Base-by-base conservation (phyloP, 768 basidiomycete genomes). In the Mycena vitilis region DNA sequence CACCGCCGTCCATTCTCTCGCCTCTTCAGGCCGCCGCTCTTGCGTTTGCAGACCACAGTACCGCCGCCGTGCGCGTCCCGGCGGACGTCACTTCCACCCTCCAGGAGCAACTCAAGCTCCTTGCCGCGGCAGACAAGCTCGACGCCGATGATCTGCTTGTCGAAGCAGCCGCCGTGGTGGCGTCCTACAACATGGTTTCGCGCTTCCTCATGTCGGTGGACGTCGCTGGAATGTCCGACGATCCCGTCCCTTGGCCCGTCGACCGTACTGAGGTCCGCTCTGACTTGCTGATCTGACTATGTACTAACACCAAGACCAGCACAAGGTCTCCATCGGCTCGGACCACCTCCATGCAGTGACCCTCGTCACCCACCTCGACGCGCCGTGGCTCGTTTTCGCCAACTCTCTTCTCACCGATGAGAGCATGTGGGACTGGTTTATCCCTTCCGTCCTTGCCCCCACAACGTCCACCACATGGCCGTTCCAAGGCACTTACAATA, bases 141-240 rank as follows among this genome's bases (percentile, higher is more conserved):
- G 55, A 71, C 25, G 75, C 78, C 0, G 80, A 87, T 52, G 84
- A 84, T 74, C 69, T 87, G 10, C 80, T 89, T 45, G 85, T 88
- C 44, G 90, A 91, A 73, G 86, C 84, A 22, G 81, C 84, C 0
- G 81, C 86, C 60, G 80, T 86, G 2, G 84, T 85, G 0, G 86
- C 86, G 6, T 78, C 81, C 0, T 91, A 91, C 77, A 91, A 91
- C 78, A 88, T 91, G 87, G 89, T 91, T 9, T 90, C 89, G 22
- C 82, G 90, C n/a, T 86, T 91, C 71, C 79, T 91, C 37, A 79
- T 89, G 15, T 83, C 88, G 0, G 81, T 87, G 15, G 89, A 91
- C 70, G 87, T 91, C 1, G 87, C 83, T 59, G 88, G 89, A 11
- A 76, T 83, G 69, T 81, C 83, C 0, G 82, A 86, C 51, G 74